phyloP scores from a whole-genome alignment of 768 basidiomycete species.

The Boletus fagicola region DNA sequence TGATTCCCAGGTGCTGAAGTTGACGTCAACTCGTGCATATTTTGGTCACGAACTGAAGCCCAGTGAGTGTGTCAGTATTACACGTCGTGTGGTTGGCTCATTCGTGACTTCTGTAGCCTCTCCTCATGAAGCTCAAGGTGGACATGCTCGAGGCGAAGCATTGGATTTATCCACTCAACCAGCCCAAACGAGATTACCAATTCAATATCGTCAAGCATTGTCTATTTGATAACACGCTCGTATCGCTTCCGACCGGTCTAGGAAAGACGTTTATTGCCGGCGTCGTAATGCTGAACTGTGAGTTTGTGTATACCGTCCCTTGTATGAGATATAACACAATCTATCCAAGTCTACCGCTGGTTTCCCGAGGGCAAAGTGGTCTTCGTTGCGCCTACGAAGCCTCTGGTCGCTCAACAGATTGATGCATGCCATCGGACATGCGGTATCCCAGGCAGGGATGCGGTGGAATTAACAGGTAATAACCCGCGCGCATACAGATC shows the following conservation, averaged over 20 bases:
- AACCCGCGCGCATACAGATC: conserved; percentile 53
- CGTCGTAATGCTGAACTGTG: conserved; percentile 94
- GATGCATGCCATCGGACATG: conserved; percentile 90
- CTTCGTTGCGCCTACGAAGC: conserved; percentile 95
- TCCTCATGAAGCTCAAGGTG: conserved; percentile 71
- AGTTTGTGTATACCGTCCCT: conserved; percentile 17
- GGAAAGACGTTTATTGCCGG: conserved; percentile 99
- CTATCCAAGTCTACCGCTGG: conserved; percentile 78
- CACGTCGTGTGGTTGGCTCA: background rate
- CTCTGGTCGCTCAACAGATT: conserved; percentile 93
- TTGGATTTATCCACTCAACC: conserved; percentile 92
- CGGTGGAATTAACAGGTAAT: conserved; percentile 83
- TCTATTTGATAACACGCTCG: conserved; percentile 90
- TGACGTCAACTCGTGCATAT: conserved; percentile 5
- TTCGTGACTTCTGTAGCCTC: conserved; percentile 44
- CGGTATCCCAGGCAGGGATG: conserved; percentile 86
- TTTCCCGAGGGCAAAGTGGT: conserved; percentile 89
- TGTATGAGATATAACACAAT: conserved; percentile 1
- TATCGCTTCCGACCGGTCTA: conserved; percentile 91
- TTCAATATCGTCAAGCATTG: conserved; percentile 86
- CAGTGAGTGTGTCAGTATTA: conserved; percentile 22
- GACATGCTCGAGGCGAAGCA: conserved; percentile 79
- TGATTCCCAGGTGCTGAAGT: background rate
- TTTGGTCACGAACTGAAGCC: conserved; percentile 21
- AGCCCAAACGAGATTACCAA: conserved; percentile 88